A percentile compares a stretch with the other conserved stretches of the same genome.
Conservation (phyloP, 768 basidiomycete genomes). For the Psilocybe cyanescens region DNA sequence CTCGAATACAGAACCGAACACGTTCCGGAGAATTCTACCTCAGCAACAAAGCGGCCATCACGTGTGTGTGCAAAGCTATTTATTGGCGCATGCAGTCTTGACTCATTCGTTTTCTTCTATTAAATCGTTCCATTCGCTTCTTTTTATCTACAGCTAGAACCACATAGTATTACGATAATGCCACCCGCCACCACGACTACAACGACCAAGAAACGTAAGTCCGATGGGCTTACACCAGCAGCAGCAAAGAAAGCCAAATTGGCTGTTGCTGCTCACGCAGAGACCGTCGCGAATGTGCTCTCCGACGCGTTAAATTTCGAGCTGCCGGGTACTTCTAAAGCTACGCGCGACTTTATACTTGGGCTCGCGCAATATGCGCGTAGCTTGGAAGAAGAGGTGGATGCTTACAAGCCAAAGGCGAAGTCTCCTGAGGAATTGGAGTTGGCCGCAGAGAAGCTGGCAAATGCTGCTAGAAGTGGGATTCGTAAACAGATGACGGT, state of each 20-base stretch:
- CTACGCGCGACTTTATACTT: conserved; percentile 23
- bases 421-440: conserved; percentile 42
- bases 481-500: conserved; percentile 54
- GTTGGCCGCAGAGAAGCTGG: conserved; percentile 47
- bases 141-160: no score
- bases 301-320: conserved; percentile 36
- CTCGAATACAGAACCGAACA: no score
- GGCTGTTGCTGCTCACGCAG: conserved; percentile 20
- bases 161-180: no score
- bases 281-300: conserved; percentile 39
- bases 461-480: conserved; percentile 47
- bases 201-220: conserved; percentile 40
- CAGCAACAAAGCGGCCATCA: no score
- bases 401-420: conserved; percentile 27
- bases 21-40: no score
- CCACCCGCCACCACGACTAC: conserved; percentile 5
- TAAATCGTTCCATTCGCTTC: background rate
- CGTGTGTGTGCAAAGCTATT: no score
- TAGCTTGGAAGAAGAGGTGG: conserved; percentile 31
- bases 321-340: conserved; percentile 35
- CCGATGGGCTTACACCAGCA: conserved; percentile 26
- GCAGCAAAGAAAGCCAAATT: conserved; percentile 36
- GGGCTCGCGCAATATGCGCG: conserved; percentile 26
- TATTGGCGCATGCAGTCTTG: no score
- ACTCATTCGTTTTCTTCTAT: background rate